These are phyloP conservation scores for Auxenochlorella pyrenoidosa DNA, from an alignment of 139 green algal species.

Conservation along the genomic window DNA sequence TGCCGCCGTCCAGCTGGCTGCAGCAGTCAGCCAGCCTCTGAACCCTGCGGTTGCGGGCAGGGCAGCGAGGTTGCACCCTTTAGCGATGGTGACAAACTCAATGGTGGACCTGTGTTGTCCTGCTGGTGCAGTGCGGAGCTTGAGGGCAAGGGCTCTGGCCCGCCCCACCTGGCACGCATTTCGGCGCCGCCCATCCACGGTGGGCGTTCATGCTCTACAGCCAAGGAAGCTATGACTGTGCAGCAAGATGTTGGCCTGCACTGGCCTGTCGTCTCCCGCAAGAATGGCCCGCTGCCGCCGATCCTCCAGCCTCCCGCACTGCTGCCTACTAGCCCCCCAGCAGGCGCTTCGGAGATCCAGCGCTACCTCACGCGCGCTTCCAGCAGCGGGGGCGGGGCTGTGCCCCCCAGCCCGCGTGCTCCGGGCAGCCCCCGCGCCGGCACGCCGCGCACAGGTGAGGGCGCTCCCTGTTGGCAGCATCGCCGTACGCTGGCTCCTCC, in stretches of 20 bases:
- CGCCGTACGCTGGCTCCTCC: too few relatives aligned
- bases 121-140: neutral
- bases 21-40: too few relatives aligned
- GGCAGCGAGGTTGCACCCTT: too few relatives aligned
- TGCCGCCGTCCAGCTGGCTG: too few relatives aligned
- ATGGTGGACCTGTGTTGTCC: too few relatives aligned
- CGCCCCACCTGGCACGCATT: neutral
- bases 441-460: neutral
- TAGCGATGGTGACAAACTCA: too few relatives aligned
- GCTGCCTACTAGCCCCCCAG: neutral
- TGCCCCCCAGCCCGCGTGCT: neutral
- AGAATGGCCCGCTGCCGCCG: neutral
- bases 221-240: too few relatives aligned
- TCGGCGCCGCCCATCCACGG: neutral
- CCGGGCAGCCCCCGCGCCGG: constrained; percentile 9
- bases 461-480: too few relatives aligned
- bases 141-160: neutral
- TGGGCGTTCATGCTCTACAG: too few relatives aligned
- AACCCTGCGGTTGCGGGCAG: too few relatives aligned
- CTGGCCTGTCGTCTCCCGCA: too few relatives aligned
- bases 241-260: too few relatives aligned
- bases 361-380: constrained; percentile 5
- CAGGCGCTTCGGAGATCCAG: neutral
- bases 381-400: neutral
- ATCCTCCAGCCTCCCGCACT: neutral